These are phyloP conservation scores for Colletotrichum noveboracense DNA, from an alignment of 2,329 filamentous ascomycete genomes.

Conservation along the genomic window DNA sequence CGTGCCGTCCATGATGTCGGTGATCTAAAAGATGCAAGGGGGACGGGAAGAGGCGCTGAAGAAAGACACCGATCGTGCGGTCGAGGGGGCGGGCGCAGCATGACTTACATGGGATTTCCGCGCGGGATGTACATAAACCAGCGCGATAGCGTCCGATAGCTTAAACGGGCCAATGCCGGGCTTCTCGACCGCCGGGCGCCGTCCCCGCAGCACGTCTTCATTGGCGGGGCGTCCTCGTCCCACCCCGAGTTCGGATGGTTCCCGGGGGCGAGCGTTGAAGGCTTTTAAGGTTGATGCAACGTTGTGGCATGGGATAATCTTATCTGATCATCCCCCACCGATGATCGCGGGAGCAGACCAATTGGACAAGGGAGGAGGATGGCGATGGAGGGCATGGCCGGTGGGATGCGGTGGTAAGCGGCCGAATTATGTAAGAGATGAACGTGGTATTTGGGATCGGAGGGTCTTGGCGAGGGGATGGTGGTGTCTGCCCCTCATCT, in stretches of 20 bases:
- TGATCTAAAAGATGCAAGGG: background rate
- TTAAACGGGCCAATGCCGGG: background rate
- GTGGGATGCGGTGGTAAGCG: background rate
- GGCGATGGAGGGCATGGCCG: background rate
- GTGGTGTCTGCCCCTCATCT: background rate
- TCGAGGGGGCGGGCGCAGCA: background rate
- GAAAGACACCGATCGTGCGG: background rate
- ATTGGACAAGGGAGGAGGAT: background rate
- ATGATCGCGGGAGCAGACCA: background rate
- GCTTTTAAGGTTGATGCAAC: background rate
- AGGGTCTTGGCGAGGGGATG: background rate
- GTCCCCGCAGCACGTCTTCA: background rate
- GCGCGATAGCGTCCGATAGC: conserved; percentile 4
- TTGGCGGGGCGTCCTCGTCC: background rate
- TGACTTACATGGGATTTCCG: background rate
- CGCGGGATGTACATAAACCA: background rate
- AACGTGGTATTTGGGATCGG: background rate
- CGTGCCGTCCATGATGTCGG: background rate
- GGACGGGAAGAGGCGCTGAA: background rate
- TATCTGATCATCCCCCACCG: background rate
- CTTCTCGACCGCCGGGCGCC: background rate
- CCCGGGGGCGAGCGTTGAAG: background rate
- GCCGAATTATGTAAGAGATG: background rate
- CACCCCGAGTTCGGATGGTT: background rate
- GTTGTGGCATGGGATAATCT: background rate